Conservation (phyloP, 768 basidiomycete species). For the Trametopsis cervina region DNA sequence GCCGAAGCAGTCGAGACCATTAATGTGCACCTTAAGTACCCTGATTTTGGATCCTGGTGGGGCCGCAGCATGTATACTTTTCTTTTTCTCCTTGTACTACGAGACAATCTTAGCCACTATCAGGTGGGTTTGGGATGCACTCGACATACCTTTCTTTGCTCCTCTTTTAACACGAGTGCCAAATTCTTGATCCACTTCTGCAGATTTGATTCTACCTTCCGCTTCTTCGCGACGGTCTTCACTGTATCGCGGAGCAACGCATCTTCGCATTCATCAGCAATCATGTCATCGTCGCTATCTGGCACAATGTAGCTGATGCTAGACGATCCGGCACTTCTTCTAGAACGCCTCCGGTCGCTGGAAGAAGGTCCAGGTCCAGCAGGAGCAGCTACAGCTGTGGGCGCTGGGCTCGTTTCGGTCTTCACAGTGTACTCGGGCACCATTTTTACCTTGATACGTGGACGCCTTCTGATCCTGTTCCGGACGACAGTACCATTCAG, state of each 20-base stretch:
- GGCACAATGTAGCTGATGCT: slow-evolving; percentile 59
- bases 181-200: slow-evolving; percentile 70
- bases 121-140: too few species aligned
- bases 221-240: slow-evolving; percentile 25
- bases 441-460: slow-evolving; percentile 33
- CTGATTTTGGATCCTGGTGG: slow-evolving; percentile 42
- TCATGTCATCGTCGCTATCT: slow-evolving; percentile 65
- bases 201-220: slow-evolving; percentile 35
- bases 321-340: slow-evolving; percentile 44
- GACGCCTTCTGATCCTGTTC: slow-evolving; percentile 7
- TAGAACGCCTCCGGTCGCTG: slow-evolving; percentile 57
- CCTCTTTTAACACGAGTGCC: slow-evolving; percentile 49
- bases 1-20: slow-evolving; percentile 1
- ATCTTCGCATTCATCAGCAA: slow-evolving; percentile 32
- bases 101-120: too few species aligned
- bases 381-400: neutral
- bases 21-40: slow-evolving; percentile 45
- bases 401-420: slow-evolving; percentile 8
- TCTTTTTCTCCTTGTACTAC: slow-evolving; percentile 62
- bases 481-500: slow-evolving; percentile 13
- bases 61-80: slow-evolving; percentile 38
- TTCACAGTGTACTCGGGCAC: slow-evolving; percentile 10
- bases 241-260: slow-evolving; percentile 23
- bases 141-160: slow-evolving; percentile 59
- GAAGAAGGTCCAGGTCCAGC: too few species aligned